Percentiles rank a stretch among this genome's conserved stretches.
phyloP scores from a whole-genome alignment of 2,329 filamentous ascomycete species.

The Tolypocladium ovalisporum region DNA sequence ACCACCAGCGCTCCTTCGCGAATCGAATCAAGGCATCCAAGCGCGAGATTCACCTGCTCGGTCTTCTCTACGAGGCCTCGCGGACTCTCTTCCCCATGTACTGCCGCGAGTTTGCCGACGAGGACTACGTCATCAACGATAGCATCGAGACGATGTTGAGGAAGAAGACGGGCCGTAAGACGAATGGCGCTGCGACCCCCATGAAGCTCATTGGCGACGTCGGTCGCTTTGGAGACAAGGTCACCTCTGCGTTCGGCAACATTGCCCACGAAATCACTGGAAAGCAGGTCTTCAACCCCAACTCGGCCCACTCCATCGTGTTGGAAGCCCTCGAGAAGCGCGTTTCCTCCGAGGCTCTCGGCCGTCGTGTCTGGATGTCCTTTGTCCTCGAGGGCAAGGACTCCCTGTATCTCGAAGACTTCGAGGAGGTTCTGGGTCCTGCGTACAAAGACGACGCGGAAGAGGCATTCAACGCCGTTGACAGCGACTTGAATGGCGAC shows the following conservation, averaged over 20 bases:
- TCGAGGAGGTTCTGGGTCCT: constrained; percentile 75
- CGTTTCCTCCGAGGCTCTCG: constrained; percentile 77
- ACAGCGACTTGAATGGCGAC: constrained; percentile 84
- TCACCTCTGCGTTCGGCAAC: constrained; percentile 87
- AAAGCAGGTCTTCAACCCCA: constrained; percentile 89
- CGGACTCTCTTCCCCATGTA: constrained; percentile 84
- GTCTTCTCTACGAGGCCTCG: constrained; percentile 83
- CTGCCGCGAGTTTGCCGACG: constrained; percentile 79
- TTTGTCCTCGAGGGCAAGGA: constrained; percentile 88
- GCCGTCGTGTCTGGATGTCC: constrained; percentile 95
- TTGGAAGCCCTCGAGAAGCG: constrained; percentile 80
- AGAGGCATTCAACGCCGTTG: constrained; percentile 71
- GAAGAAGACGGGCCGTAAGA: constrained; percentile 38
- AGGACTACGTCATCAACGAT: constrained; percentile 87
- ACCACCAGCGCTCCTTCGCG: constrained; percentile 76
- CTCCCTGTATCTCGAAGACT: constrained; percentile 66
- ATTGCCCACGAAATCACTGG: constrained; percentile 91
- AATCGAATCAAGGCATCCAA: constrained; percentile 83
- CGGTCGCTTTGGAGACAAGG: constrained; percentile 79
- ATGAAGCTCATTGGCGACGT: constrained; percentile 69
- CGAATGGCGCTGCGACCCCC: constrained; percentile 57
- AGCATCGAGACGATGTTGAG: constrained; percentile 59
- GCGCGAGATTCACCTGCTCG: constrained; percentile 69
- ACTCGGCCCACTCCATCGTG: constrained; percentile 80
- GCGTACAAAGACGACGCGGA: constrained; percentile 68